Evolutionary conservation across 495 filamentous ascomycete genomes (phyloP), one percentile per base, ranked within the genome.

Genomic region (Neurospora sp.): DNA sequence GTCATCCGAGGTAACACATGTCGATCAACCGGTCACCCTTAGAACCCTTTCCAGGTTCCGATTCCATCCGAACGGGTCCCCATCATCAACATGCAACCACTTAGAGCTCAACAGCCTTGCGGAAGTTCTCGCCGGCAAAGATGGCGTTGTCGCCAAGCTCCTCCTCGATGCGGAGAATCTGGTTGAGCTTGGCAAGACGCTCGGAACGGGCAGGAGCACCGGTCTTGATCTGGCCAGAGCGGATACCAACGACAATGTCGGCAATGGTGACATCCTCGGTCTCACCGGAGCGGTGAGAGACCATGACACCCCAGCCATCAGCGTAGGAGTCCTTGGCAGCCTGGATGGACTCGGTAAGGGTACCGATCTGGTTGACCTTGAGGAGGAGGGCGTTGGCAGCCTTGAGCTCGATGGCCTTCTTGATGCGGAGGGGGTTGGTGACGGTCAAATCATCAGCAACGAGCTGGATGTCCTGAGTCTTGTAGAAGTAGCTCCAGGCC

Each of bases 401-500:
- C 92, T 99, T 98, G 80, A 94, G 91, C 82, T 98, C 96, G 76
- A 99, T 98, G 79, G 96, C 91, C 89, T 97, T 97, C 93, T 98
- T 98, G 88, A 99, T 99, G 81, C 94, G 94, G 74, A 92, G 86
- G 70, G 96, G 96, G 90, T 99, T 99, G 84, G 96, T 99, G 84
- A 99, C 96, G 61, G 92, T 96, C 83, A 96, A 82, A 76, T 92
- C 90, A 77, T 92, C 96, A 86, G 91, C 96, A 75, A 99, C 96
- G 81, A 99, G 94, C 88, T 99, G 96, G 89, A 95, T 94, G 85
- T 98, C 90, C 77, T 93, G 93, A 79, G 92, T 95, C 90, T 97
- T 97, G 93, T 91, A 97, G 90, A 98, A 99, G 92, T 99, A 97
- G 90, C 92, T 94, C 96, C 96, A 99, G 76, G 96, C 96, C 89